A percentile compares a stretch with the other conserved stretches of the same genome.
These are phyloP conservation scores for Peziza echinospora DNA, from an alignment of 495 filamentous ascomycete species.

Conservation along the genomic window DNA sequence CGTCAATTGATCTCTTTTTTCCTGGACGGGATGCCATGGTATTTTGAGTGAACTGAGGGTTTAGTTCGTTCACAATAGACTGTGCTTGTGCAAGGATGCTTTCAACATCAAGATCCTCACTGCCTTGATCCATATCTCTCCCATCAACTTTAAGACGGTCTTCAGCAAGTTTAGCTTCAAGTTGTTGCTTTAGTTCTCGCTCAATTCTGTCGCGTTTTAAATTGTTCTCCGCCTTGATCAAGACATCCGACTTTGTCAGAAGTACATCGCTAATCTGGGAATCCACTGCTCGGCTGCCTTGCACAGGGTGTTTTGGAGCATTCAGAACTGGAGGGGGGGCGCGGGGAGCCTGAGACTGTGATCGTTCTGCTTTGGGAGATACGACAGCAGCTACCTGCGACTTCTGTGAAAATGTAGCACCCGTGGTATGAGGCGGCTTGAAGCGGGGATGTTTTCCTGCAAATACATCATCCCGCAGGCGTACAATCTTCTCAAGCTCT, in stretches of 20 bases:
- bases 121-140: not conserved
- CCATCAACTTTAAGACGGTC: not conserved
- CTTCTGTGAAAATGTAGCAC: constrained; percentile 21
- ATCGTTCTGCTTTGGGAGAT: constrained; percentile 2
- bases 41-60: not conserved
- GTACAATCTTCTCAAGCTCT: constrained; percentile 54
- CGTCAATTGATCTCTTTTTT: not conserved
- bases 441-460: constrained; percentile 52
- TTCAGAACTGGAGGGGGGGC: constrained; percentile 13
- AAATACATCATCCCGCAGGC: constrained; percentile 53
- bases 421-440: constrained; percentile 34
- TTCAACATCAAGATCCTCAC: constrained; percentile 5
- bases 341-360: constrained; percentile 8
- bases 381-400: constrained; percentile 12
- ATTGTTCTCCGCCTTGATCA: constrained; percentile 62
- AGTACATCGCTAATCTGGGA: constrained; percentile 54
- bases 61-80: not conserved
- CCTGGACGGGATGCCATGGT: not conserved
- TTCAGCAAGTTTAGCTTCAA: constrained; percentile 8
- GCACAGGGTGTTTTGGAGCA: constrained; percentile 21
- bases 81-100: constrained; percentile 1
- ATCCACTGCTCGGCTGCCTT: constrained; percentile 18
- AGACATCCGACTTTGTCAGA: constrained; percentile 61
- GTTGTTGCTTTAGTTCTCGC: constrained; percentile 29
- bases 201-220: constrained; percentile 66